Percentiles rank a stretch among this genome's conserved stretches.
These are phyloP conservation scores for Xylaria sp. DNA, from an alignment of 495 filamentous ascomycete species.

Conservation along the genomic window DNA sequence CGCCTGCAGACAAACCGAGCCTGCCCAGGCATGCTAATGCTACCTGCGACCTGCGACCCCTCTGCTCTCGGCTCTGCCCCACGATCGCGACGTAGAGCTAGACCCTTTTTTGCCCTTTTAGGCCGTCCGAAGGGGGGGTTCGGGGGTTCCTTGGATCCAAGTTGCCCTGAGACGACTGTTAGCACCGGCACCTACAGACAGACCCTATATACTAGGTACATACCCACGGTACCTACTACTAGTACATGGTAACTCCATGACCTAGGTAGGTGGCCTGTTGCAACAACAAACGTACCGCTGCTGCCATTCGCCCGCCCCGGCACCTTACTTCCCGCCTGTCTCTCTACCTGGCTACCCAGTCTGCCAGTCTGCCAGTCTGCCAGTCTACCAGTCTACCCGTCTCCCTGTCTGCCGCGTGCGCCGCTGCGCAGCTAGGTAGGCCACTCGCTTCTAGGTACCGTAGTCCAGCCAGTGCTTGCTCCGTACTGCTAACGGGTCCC, in stretches of 20 bases:
- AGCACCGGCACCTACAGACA: slow-evolving; percentile 6
- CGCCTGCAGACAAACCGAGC: slow-evolving; percentile 7
- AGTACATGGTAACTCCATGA: background rate
- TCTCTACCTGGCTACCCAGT: background rate
- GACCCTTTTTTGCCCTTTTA: slow-evolving; percentile 11
- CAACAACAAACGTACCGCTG: slow-evolving; percentile 3
- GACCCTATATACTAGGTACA: too few relatives aligned
- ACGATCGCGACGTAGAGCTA: slow-evolving; percentile 24
- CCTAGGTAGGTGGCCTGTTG: slow-evolving; percentile 4
- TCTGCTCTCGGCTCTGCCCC: slow-evolving; percentile 24
- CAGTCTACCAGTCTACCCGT: background rate
- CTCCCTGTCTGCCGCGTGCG: slow-evolving; percentile 1
- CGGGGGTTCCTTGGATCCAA: background rate
- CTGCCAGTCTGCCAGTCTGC: background rate
- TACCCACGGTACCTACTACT: background rate
- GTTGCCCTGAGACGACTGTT: slow-evolving; percentile 1
- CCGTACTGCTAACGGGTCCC: slow-evolving; percentile 13
- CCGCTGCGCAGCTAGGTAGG: background rate
- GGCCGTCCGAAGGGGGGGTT: background rate
- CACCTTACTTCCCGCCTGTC: background rate
- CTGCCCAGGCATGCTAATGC: too few relatives aligned
- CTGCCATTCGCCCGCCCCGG: slow-evolving; percentile 15
- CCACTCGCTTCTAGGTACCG: slow-evolving; percentile 4
- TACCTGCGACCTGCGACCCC: too few relatives aligned
- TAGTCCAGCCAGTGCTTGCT: slow-evolving; percentile 15